These are phyloP conservation scores for Pyrenophora tritici-repentis DNA, from an alignment of 2,329 filamentous ascomycete genomes.

Conservation along the genomic window DNA sequence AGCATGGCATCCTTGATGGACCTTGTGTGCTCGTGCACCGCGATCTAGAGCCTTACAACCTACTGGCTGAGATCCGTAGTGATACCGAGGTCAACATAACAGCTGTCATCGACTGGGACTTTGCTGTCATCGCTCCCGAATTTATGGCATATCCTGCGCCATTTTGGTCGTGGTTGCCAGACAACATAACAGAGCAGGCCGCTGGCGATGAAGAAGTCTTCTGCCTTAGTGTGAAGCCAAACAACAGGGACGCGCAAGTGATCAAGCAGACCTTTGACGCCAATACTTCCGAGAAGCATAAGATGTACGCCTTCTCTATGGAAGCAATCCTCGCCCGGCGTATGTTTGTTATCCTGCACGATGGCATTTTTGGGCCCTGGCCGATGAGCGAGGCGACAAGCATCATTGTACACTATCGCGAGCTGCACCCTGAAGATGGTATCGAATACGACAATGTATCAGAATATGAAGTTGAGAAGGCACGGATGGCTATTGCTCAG, in stretches of 20 bases:
- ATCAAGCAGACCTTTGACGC: constrained; percentile 38
- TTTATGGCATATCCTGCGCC: too few relatives aligned
- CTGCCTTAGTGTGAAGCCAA: too few relatives aligned
- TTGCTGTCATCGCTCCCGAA: too few relatives aligned
- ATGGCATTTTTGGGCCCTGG: neutral
- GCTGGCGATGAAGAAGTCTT: too few relatives aligned
- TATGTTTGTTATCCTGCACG: constrained; percentile 13
- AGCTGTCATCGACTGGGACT: constrained; percentile 23
- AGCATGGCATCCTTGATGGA: constrained; percentile 13
- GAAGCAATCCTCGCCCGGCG: constrained; percentile 25
- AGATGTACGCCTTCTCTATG: constrained; percentile 29
- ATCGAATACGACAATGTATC: too few relatives aligned
- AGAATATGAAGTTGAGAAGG: too few relatives aligned
- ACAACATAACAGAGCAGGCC: too few relatives aligned
- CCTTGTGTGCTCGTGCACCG: constrained; percentile 27
- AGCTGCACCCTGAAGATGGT: constrained; percentile 9
- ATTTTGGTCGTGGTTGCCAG: too few relatives aligned
- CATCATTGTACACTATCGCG: constrained; percentile 10
- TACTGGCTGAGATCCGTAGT: constrained; percentile 28
- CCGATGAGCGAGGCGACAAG: neutral
- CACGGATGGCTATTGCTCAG: too few relatives aligned
- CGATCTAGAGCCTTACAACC: constrained; percentile 36
- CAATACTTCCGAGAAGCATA: constrained; percentile 29
- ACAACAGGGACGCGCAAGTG: constrained; percentile 5
- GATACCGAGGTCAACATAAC: constrained; percentile 17